Evolutionary conservation across 2,329 filamentous ascomycete species (phyloP), one percentile per base, ranked within the genome.

Genomic region (Balansia obtecta): DNA sequence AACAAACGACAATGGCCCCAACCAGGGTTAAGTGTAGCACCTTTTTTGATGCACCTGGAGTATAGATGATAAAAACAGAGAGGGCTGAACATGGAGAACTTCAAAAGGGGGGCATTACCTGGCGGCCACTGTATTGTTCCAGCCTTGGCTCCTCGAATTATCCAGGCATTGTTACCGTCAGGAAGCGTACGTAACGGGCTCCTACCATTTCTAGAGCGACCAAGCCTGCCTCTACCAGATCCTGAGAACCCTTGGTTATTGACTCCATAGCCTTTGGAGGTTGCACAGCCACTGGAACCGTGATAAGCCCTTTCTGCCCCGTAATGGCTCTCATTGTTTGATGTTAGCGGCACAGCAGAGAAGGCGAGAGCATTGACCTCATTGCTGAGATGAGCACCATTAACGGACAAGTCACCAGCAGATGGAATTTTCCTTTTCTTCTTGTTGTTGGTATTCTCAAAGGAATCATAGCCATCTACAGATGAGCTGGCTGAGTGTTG

Each of bases 401-500:
- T 71, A 18, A 75, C 57, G 3, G 66, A 78, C 13, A 82, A 74
- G 59, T 87, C 86, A 16, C 87, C 86, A 10, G 88, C 88, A 0
- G 89, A 89, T 0, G 93, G 93, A 38, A 98, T 97, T 70, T 98
- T 98, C 58, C 93, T 80, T 68, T 98, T 97, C 73, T 97, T 98
- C 70, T 98, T 98, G 65, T 98, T 98, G 66, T 95, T 97, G 37
- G 88, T 95, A 61, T 97, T 97, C 67, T 98, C 93, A 60, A 96
- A 95, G 7, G 88, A 93, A 66, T 98, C 93, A 65, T 97, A 97
- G 13, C 90, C 89, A 64, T 97, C 91, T 11, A 80, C 72, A 2
- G 84, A 85, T 4, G 83, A 85, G 6, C 79, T 76, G 22, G 83
- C 82, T 12, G 87, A 88, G 42, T 76, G 77, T 46, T 83, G 77